Evolutionary conservation across 495 filamentous ascomycete species (phyloP), one percentile per base, ranked within the genome.

Genomic region (Hypoxylon lienhwacheense): DNA sequence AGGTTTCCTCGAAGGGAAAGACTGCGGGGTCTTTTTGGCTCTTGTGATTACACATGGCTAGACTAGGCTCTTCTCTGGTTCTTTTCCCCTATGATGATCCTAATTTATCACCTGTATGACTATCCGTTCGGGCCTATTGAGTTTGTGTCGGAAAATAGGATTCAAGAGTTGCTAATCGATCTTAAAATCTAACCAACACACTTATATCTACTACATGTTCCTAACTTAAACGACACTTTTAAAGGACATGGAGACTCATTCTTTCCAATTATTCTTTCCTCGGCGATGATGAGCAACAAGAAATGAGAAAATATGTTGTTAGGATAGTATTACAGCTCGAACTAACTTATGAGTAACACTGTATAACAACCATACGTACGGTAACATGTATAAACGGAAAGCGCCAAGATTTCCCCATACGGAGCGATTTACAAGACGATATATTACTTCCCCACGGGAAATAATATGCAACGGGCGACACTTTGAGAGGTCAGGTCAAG

Each of bases 1-100:
- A 67, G 63, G 59, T 53, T 43, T 59, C 56, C 49, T 56, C 52
- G 41, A 56, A 63, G 67, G 70, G 55, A 67, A 64, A 66, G 45
- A 35, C 50, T 73, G 69, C 68, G 69, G 70, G 72, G 70, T 67
- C 43, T 37, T 55, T 61, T 65, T 65, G 59, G 65, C 53, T 67
- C 69, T 64, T 65, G 68, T 61, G 57, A 57, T 53, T 64, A 59
- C 65, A 54, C 32, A 63, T 65, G 35, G 42, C 46, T 45, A 55
- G 47, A 64, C 65, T 59, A 47, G 45, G 55, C 19, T 34, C 39
- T 39, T 70, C 43, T 61, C 61, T 70, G 44, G 61, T 65, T 55
- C 54, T 41, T 61, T 42, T 58, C 47, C 66, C 66, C 66, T 67
- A 70, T 64, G 55, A 61, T 31, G 36, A 64, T 52, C 59, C 57